Base-by-base conservation (phyloP, 2,329 filamentous ascomycete species). In the Talaromyces pinophilus region DNA sequence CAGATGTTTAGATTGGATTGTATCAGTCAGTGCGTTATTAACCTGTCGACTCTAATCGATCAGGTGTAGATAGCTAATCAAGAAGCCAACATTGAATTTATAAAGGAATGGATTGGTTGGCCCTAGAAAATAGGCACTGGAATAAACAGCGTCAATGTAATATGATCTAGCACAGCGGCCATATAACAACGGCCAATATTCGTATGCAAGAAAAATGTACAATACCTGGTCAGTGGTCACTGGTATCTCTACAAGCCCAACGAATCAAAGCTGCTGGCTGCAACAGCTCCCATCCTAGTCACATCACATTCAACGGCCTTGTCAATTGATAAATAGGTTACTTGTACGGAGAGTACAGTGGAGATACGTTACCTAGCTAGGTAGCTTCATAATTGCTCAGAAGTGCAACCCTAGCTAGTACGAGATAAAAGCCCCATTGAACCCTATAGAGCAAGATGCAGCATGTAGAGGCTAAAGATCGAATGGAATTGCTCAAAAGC, bases 401-500 rank as follows among this genome's bases (percentile, higher is more conserved):
- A 22, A 35, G 2, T 55, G 52, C 52, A 55, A 55, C 17, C 52
- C 19, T 57, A 15, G 54, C 54, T 57, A 19, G 19, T 19, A 40
- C 15, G 11, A 1, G 8, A 10, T 54, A 35, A 33, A 33, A 54
- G 17, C 0, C 5, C 28, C 28, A 54, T 33, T 22, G 30, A 22
- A 22, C 30, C 38, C 4, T 10, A 54, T 33, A 30, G 15, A 54
- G 28, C 25, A 30, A 33, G 50, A 54, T 54, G 50, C 25, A 35
- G 50, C 50, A 54, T 54, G 17, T 30, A 55, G 19, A 54, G 33
- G 54, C 11, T 11, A 5, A 40, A 22, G 54, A 57, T 57, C 54
- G 28, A 57, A 57, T 57, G 33, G 19, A 40, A 57, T 40, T 40
- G 54, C 6, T 17, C 54, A 38, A 57, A 57, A 57, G 54, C 54